Evolutionary conservation across 164 flowering plant species (phyloP).

Genomic region (Stephania cephalantha): DNA sequence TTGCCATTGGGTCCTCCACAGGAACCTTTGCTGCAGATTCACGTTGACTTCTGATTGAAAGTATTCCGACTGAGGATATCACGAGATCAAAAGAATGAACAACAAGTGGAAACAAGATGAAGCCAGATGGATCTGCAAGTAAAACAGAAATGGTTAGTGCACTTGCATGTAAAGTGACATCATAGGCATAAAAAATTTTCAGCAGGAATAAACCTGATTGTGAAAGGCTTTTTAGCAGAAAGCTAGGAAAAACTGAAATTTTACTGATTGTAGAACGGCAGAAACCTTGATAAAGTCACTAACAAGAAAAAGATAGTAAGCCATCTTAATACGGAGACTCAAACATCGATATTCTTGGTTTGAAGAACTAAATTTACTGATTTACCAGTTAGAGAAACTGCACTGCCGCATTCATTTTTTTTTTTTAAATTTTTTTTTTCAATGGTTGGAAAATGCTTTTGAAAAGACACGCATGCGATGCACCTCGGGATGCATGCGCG

Average conservation of each 20-base stretch:
- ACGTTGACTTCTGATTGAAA: conserved; percentile 76
- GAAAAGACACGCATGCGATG: too few species aligned
- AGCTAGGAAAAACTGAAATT: not conserved
- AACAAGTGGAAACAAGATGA: conserved; percentile 95
- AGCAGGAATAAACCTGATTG: not conserved
- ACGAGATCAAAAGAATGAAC: conserved; percentile 96
- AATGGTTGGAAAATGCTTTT: too few species aligned
- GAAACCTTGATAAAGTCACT: not conserved
- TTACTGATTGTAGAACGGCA: not conserved
- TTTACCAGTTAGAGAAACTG: too few species aligned
- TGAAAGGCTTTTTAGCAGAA: not conserved
- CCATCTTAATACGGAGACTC: not conserved
- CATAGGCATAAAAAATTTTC: not conserved
- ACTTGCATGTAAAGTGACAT: not conserved
- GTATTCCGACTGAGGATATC: conserved; percentile 84
- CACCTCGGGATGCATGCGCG: too few species aligned
- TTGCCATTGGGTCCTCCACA: conserved; percentile 90
- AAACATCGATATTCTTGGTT: not conserved
- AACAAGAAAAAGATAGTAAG: not conserved
- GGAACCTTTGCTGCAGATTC: conserved; percentile 49
- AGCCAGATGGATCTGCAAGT: conserved; percentile 94
- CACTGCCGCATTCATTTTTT: too few species aligned
- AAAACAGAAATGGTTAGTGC: conserved; percentile 3
- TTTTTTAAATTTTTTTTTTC: too few species aligned
- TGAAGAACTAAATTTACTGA: not conserved